Evolutionary conservation across 768 basidiomycete genomes (phyloP).

Genomic region (Gautieria morchelliformis): DNA sequence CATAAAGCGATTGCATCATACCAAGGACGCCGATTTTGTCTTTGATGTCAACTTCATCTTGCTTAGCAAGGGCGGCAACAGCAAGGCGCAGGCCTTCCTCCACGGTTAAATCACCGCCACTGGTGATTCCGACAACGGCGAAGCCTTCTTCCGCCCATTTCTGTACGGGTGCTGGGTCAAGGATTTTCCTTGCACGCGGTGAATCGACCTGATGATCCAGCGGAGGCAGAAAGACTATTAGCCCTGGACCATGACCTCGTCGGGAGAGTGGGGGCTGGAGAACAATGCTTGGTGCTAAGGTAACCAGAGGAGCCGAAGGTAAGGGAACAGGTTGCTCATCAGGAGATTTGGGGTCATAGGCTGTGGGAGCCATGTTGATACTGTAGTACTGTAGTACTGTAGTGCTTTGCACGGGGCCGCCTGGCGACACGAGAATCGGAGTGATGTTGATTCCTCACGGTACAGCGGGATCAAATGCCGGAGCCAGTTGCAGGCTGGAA

Average conservation of each 20-base stretch:
- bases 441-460: too few relatives aligned
- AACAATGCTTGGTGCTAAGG: slow-evolving; percentile 21
- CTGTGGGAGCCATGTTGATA: slow-evolving; percentile 10
- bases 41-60: slow-evolving; percentile 30
- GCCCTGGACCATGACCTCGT: slow-evolving; percentile 38
- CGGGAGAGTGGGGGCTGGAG: slow-evolving; percentile 41
- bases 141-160: slow-evolving; percentile 52
- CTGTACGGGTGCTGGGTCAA: slow-evolving; percentile 39
- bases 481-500: too few relatives aligned
- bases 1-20: slow-evolving; percentile 10
- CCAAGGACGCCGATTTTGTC: slow-evolving; percentile 38
- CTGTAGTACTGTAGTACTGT: too few relatives aligned
- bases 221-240: slow-evolving; percentile 33
- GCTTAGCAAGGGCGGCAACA: slow-evolving; percentile 26
- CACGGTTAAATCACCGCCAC: slow-evolving; percentile 15
- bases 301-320: slow-evolving; percentile 25
- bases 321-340: slow-evolving; percentile 32
- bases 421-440: too few relatives aligned
- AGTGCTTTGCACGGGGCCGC: too few relatives aligned
- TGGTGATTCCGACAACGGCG: slow-evolving; percentile 30
- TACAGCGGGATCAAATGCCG: too few relatives aligned
- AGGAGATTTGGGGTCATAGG: slow-evolving; percentile 31
- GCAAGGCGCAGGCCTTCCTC: slow-evolving; percentile 23
- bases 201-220: background rate
- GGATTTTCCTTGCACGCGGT: slow-evolving; percentile 14